These are phyloP conservation scores for Bondarzewia mesenterica DNA, from an alignment of 1,284 basidiomycete genomes.

Conservation along the genomic window DNA sequence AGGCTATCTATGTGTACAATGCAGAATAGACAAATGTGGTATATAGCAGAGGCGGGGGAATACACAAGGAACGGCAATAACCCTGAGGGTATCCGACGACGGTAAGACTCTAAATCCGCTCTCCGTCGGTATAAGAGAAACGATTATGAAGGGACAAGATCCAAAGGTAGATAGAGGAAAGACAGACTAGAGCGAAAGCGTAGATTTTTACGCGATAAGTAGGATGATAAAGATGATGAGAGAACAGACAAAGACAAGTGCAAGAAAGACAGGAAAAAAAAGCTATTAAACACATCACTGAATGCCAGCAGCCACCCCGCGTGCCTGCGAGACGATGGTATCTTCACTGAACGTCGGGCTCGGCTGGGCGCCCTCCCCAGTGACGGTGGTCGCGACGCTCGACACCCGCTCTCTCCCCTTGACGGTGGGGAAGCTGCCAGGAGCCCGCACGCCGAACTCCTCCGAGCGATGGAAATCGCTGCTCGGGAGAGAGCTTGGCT, in stretches of 20 bases:
- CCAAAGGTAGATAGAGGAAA: background rate
- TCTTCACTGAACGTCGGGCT: conserved; percentile 33
- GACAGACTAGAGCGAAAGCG: background rate
- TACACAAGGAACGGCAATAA: too few relatives aligned
- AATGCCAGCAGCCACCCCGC: background rate
- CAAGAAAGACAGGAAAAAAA: background rate
- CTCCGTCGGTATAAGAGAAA: background rate
- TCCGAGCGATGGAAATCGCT: background rate
- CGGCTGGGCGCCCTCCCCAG: conserved; percentile 20
- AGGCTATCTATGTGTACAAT: background rate
- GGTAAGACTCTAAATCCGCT: too few relatives aligned
- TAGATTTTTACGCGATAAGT: background rate
- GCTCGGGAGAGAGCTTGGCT: too few relatives aligned
- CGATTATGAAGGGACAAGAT: background rate
- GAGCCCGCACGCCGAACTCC: background rate
- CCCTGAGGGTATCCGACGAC: too few relatives aligned
- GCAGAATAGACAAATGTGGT: background rate
- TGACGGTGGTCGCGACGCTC: conserved; percentile 8
- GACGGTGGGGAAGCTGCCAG: background rate
- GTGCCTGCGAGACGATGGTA: conserved; percentile 19
- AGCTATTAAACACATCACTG: background rate
- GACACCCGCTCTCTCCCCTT: conserved; percentile 9
- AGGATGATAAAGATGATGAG: conserved; percentile 4
- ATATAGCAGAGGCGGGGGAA: background rate
- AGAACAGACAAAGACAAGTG: conserved; percentile 7